A percentile compares a stretch with the other conserved stretches of the same genome.
phyloP scores from a whole-genome alignment of 495 filamentous ascomycete species.

The Neurospora sp. region DNA sequence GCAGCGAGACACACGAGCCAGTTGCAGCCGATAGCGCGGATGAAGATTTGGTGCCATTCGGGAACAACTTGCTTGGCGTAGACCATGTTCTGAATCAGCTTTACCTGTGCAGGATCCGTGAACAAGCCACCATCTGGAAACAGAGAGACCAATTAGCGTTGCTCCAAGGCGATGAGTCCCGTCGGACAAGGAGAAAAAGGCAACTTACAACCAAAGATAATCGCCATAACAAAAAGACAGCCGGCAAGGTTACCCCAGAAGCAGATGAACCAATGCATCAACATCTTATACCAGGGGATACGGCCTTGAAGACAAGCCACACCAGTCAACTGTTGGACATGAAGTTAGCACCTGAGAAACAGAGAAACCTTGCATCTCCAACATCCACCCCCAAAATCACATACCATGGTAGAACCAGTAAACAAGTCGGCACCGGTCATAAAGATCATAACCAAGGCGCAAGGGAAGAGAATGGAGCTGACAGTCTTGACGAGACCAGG shows the following conservation, averaged over 20 bases:
- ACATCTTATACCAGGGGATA: constrained; percentile 37
- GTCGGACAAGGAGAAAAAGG: not conserved
- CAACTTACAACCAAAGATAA: constrained; percentile 48
- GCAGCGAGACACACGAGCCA: constrained; percentile 55
- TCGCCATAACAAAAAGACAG: constrained; percentile 45
- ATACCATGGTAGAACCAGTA: constrained; percentile 50
- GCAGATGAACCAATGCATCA: constrained; percentile 45
- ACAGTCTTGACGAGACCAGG: constrained; percentile 49
- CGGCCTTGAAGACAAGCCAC: constrained; percentile 45
- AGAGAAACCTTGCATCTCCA: not conserved
- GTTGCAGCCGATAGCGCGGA: constrained; percentile 52
- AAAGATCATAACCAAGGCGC: constrained; percentile 49
- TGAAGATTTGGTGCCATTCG: constrained; percentile 48
- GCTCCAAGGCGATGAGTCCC: not conserved
- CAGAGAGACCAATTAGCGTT: not conserved
- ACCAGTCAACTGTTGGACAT: constrained; percentile 35
- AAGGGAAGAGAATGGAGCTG: constrained; percentile 46
- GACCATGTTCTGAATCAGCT: constrained; percentile 27
- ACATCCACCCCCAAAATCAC: not conserved
- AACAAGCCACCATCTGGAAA: constrained; percentile 46
- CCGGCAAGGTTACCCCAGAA: constrained; percentile 54
- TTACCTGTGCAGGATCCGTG: constrained; percentile 39
- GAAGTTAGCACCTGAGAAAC: not conserved
- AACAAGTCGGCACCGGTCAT: constrained; percentile 51
- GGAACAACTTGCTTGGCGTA: constrained; percentile 47